These are phyloP conservation scores for Pyrus betulifolia DNA, from an alignment of 306 rosid genomes.

Conservation along the genomic window DNA sequence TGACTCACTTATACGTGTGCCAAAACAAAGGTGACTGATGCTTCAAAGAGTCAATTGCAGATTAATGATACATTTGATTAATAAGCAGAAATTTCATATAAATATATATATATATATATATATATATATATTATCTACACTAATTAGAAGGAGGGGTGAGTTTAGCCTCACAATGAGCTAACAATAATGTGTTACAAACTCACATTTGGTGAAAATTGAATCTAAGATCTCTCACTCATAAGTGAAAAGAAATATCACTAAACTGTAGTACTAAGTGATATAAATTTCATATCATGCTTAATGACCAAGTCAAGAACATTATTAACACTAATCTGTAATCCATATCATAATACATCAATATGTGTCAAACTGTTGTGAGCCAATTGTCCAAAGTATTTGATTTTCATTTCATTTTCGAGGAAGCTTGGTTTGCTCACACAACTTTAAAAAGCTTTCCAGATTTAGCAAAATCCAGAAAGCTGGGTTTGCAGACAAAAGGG, in stretches of 20 bases:
- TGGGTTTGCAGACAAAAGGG: background rate
- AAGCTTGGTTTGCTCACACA: background rate
- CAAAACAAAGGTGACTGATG: background rate
- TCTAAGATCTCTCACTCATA: too few species aligned
- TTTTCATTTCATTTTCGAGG: background rate
- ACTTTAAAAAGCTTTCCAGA: background rate
- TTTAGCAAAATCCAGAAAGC: background rate
- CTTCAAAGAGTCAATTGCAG: background rate
- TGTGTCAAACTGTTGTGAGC: background rate
- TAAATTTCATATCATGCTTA: background rate
- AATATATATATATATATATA: too few species aligned
- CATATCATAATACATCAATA: background rate
- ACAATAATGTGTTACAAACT: too few species aligned
- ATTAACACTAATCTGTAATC: background rate
- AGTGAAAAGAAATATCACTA: too few species aligned
- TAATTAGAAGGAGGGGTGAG: too few species aligned
- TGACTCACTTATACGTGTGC: background rate
- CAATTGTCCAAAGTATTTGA: background rate
- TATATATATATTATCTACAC: too few species aligned
- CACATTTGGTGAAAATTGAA: too few species aligned
- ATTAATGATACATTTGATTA: background rate
- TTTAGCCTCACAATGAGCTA: too few species aligned
- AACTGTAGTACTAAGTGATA: too few species aligned
- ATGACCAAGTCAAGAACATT: background rate
- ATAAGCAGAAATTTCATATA: background rate